phyloP scores from a whole-genome alignment of 2,329 filamentous ascomycete genomes.

The Falciphora oryzae region DNA sequence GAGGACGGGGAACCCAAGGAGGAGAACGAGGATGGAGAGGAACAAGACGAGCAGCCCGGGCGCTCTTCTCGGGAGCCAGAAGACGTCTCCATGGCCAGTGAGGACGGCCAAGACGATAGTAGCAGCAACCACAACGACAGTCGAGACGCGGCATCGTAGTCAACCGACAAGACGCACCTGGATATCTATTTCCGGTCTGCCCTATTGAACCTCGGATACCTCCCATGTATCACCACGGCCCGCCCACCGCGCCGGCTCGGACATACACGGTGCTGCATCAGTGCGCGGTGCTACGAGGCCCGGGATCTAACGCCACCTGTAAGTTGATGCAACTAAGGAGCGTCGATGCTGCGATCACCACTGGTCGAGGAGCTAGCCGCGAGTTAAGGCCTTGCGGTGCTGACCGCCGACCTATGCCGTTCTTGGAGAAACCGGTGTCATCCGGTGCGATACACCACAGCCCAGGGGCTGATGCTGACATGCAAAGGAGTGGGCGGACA shows the following conservation, averaged over 20 bases:
- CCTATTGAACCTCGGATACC: neutral
- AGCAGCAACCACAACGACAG: neutral
- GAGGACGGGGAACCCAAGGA: slow-evolving; percentile 29
- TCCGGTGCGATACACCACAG: too few relatives aligned
- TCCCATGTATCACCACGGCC: neutral
- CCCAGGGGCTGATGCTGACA: too few relatives aligned
- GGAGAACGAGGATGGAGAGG: slow-evolving; percentile 29
- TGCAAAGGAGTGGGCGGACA: too few relatives aligned
- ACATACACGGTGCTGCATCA: neutral
- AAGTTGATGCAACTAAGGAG: too few relatives aligned
- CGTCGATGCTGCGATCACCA: too few relatives aligned
- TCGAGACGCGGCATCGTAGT: neutral
- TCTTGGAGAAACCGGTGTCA: too few relatives aligned
- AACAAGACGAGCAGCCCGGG: slow-evolving; percentile 12
- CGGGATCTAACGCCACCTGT: too few relatives aligned
- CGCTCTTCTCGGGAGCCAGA: neutral
- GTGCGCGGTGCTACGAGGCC: too few relatives aligned
- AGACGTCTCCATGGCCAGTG: neutral
- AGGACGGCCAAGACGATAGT: neutral
- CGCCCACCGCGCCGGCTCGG: too few relatives aligned
- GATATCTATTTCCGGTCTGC: neutral
- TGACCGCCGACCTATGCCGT: too few relatives aligned
- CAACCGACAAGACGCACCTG: neutral
- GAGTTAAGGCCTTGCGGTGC: too few relatives aligned
- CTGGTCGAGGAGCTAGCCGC: too few relatives aligned